These are phyloP conservation scores for Mycothermus thermophilus DNA, from an alignment of 495 filamentous ascomycete genomes.

Conservation along the genomic window DNA sequence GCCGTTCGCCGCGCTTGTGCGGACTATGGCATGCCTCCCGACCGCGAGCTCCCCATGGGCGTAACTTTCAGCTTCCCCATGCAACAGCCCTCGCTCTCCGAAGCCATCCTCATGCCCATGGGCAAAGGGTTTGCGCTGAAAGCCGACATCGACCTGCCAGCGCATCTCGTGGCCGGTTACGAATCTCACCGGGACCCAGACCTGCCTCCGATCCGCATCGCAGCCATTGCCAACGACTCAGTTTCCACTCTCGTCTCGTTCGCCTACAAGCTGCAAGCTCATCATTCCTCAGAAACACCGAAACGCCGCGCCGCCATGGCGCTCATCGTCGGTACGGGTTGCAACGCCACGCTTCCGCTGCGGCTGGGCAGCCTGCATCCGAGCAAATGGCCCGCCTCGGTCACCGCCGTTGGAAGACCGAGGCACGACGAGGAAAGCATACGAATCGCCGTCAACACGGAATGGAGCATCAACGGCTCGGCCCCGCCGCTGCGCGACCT, in stretches of 20 bases:
- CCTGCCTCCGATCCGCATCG: constrained; percentile 53
- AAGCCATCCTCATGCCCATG: constrained; percentile 74
- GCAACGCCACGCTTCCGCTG: constrained; percentile 70
- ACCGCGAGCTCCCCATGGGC: constrained; percentile 50
- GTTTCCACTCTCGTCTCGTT: constrained; percentile 69
- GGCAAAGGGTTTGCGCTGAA: constrained; percentile 77
- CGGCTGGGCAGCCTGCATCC: constrained; percentile 47
- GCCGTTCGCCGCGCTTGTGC: constrained; percentile 42
- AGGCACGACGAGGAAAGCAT: constrained; percentile 41
- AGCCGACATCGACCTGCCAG: constrained; percentile 54
- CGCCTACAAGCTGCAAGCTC: constrained; percentile 42
- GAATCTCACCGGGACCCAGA: constrained; percentile 33
- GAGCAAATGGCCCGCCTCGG: constrained; percentile 38
- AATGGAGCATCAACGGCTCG: constrained; percentile 72
- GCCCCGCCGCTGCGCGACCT: constrained; percentile 49
- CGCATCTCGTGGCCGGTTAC: constrained; percentile 55
- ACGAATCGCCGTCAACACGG: constrained; percentile 68
- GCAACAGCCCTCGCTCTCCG: constrained; percentile 57
- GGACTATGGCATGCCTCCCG: constrained; percentile 14
- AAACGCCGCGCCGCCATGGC: constrained; percentile 62
- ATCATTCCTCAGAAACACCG: constrained; percentile 11
- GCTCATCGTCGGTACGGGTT: constrained; percentile 71
- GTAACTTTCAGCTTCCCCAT: constrained; percentile 84
- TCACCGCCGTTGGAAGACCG: constrained; percentile 45
- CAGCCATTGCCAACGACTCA: constrained; percentile 70